Evolutionary conservation across 768 basidiomycete genomes (phyloP).

Genomic region (Sarcodon sp.): DNA sequence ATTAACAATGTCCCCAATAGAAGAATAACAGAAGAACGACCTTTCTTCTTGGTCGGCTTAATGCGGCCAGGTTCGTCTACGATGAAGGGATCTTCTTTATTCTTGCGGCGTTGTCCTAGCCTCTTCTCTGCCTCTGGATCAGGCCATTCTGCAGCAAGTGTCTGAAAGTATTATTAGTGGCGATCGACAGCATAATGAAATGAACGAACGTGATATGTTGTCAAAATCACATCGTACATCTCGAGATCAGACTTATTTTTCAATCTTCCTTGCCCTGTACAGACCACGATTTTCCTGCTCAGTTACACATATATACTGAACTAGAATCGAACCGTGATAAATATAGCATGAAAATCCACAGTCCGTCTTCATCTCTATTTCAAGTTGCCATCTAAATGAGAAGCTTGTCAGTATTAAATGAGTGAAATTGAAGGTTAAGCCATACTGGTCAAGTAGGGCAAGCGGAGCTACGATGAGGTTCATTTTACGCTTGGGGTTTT

Average conservation of each 20-base stretch:
- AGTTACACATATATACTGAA: neutral
- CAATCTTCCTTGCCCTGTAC: constrained; percentile 26
- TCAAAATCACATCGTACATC: constrained; percentile 12
- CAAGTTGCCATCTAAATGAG: constrained; percentile 30
- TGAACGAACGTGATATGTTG: constrained; percentile 28
- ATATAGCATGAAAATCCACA: constrained; percentile 35
- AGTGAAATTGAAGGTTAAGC: neutral
- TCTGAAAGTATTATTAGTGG: constrained; percentile 19
- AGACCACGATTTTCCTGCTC: neutral
- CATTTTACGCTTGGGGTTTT: constrained; percentile 38
- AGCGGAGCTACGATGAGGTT: constrained; percentile 58
- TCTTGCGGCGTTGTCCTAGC: constrained; percentile 16
- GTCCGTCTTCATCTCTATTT: constrained; percentile 46
- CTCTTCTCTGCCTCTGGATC: constrained; percentile 27
- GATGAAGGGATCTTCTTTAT: constrained; percentile 11
- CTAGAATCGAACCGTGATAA: constrained; percentile 36
- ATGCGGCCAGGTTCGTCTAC: constrained; percentile 10
- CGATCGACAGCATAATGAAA: neutral
- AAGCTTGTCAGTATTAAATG: neutral
- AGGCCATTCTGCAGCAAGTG: constrained; percentile 46
- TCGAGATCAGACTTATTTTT: constrained; percentile 34
- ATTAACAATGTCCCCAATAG: neutral
- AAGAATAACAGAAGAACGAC: constrained; percentile 3
- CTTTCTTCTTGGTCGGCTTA: constrained; percentile 24
- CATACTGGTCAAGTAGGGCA: constrained; percentile 44